Evolutionary conservation across 768 basidiomycete genomes (phyloP).

Genomic region (Russula earlei): DNA sequence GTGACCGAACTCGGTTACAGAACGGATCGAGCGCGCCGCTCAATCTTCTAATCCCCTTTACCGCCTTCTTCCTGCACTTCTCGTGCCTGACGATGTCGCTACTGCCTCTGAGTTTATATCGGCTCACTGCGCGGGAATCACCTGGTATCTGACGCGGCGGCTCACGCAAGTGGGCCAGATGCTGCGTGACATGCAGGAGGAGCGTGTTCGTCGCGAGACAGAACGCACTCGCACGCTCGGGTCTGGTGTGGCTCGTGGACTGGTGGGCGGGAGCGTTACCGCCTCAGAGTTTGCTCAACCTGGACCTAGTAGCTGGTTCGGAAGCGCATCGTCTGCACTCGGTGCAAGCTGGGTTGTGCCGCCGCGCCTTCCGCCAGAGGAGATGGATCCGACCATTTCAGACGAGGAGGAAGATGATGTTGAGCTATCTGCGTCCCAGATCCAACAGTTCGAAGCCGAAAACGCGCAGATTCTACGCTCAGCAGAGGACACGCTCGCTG

Average conservation of each 20-base stretch:
- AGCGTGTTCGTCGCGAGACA: slow-evolving; percentile 78
- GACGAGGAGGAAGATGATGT: slow-evolving; percentile 63
- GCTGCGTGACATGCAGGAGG: slow-evolving; percentile 89
- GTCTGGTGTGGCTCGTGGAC: slow-evolving; percentile 63
- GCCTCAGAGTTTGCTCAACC: slow-evolving; percentile 37
- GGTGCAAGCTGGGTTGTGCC: slow-evolving; percentile 36
- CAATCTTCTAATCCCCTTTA: slow-evolving; percentile 56
- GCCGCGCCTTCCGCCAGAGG: slow-evolving; percentile 25
- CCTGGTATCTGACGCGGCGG: slow-evolving; percentile 80
- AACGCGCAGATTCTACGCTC: slow-evolving; percentile 78
- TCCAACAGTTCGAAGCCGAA: slow-evolving; percentile 88
- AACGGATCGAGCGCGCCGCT: slow-evolving; percentile 56
- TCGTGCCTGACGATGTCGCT: slow-evolving; percentile 44
- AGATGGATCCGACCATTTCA: slow-evolving; percentile 39
- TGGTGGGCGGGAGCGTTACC: slow-evolving; percentile 35
- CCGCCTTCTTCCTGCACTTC: slow-evolving; percentile 61
- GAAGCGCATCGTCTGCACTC: slow-evolving; percentile 41
- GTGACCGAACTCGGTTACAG: slow-evolving; percentile 30
- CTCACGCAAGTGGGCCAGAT: slow-evolving; percentile 70
- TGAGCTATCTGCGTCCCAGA: slow-evolving; percentile 78
- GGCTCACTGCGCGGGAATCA: slow-evolving; percentile 89
- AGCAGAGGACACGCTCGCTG: slow-evolving; percentile 78
- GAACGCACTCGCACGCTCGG: slow-evolving; percentile 81
- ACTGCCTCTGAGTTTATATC: slow-evolving; percentile 64
- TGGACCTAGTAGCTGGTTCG: slow-evolving; percentile 39